These are phyloP conservation scores for Chenopodium formosanum DNA, from an alignment of 148 eudicot genomes.

Conservation along the genomic window DNA sequence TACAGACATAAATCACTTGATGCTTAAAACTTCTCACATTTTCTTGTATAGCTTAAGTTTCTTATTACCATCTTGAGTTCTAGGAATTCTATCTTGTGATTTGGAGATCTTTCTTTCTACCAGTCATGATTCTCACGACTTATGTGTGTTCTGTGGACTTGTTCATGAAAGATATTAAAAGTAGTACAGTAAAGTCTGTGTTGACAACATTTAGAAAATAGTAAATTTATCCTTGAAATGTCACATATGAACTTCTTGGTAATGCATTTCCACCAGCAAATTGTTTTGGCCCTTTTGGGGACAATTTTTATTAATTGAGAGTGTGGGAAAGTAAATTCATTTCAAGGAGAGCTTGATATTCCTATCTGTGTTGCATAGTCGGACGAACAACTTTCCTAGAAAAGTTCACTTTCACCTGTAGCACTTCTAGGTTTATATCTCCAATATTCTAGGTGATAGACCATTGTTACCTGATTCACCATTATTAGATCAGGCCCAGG, in stretches of 20 bases:
- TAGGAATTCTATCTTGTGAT: neutral
- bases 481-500: too few species aligned
- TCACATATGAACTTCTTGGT: neutral
- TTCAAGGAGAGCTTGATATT: neutral
- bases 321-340: neutral
- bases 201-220: too few species aligned
- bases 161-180: neutral
- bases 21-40: neutral
- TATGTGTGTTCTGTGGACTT: neutral
- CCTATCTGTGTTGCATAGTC: neutral
- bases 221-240: too few species aligned
- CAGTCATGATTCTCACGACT: neutral
- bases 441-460: too few species aligned
- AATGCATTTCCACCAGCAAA: neutral
- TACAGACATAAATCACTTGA: neutral
- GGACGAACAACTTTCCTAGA: neutral
- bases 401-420: neutral
- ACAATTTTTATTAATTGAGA: neutral
- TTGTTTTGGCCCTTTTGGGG: neutral
- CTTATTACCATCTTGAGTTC: neutral
- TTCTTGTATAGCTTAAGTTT: neutral
- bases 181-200: neutral
- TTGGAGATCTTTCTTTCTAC: neutral
- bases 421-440: neutral
- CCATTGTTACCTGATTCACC: too few species aligned